phyloP scores from a whole-genome alignment of 257 asterid species.

The Ilex aquifolium region DNA sequence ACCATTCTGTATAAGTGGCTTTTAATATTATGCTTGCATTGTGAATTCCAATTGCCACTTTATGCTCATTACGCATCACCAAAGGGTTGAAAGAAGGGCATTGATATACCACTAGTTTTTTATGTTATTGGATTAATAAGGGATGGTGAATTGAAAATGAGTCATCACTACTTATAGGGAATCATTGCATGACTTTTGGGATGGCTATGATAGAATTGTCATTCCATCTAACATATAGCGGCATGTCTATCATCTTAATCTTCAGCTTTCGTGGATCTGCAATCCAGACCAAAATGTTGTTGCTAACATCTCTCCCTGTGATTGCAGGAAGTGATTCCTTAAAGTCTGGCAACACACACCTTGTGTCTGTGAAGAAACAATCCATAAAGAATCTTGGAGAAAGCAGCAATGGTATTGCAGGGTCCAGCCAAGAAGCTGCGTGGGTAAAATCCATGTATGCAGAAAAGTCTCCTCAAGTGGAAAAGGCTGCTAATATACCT shows the following conservation, averaged over 20 bases:
- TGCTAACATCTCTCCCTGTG: slow-evolving; percentile 13
- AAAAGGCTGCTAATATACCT: slow-evolving; percentile 33
- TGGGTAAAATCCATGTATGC: slow-evolving; percentile 52
- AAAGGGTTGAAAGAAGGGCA: neutral
- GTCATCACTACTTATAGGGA: neutral
- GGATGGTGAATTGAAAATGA: neutral
- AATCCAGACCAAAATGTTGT: neutral
- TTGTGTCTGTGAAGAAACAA: slow-evolving; percentile 40
- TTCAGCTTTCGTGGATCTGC: neutral
- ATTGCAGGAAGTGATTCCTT: slow-evolving; percentile 51
- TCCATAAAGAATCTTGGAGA: slow-evolving; percentile 38
- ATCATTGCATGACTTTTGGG: neutral
- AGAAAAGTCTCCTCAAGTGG: slow-evolving; percentile 50
- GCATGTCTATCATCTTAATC: neutral
- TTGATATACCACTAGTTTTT: neutral
- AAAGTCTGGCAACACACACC: slow-evolving; percentile 29
- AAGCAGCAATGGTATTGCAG: slow-evolving; percentile 40
- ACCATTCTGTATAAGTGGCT: neutral
- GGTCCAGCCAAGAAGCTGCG: slow-evolving; percentile 52
- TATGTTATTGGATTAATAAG: too few relatives aligned
- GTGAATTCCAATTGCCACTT: too few relatives aligned
- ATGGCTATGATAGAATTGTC: neutral
- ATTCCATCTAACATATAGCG: neutral
- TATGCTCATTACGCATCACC: neutral
- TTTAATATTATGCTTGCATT: too few relatives aligned